phyloP scores from a whole-genome alignment of 257 asterid genomes.

The Solanum dulcamara region DNA sequence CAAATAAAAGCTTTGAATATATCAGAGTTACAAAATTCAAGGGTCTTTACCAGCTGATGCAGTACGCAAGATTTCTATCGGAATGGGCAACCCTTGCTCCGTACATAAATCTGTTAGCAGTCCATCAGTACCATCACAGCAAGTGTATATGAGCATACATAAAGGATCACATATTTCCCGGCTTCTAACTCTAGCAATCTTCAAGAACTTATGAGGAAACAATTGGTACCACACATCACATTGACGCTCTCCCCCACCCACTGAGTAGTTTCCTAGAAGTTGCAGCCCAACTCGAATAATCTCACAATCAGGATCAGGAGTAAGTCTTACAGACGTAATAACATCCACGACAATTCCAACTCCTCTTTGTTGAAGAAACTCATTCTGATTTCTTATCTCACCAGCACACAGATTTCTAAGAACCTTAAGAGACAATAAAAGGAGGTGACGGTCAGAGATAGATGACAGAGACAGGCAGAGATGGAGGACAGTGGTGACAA shows the following conservation, averaged over 20 bases:
- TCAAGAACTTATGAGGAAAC: slow-evolving; percentile 40
- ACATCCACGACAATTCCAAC: slow-evolving; percentile 30
- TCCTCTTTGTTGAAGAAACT: slow-evolving; percentile 54
- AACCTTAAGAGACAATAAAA: slow-evolving; percentile 44
- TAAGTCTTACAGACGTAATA: slow-evolving; percentile 18
- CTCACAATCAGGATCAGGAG: slow-evolving; percentile 26
- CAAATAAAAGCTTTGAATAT: neutral
- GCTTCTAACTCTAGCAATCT: slow-evolving; percentile 44
- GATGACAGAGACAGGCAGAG: slow-evolving; percentile 36
- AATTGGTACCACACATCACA: slow-evolving; percentile 48
- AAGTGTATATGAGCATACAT: slow-evolving; percentile 66
- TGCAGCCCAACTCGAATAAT: slow-evolving; percentile 49
- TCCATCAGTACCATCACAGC: slow-evolving; percentile 29
- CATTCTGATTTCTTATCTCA: slow-evolving; percentile 53
- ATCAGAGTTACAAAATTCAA: neutral
- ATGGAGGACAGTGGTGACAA: slow-evolving; percentile 25
- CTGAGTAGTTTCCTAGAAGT: slow-evolving; percentile 64
- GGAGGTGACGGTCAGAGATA: slow-evolving; percentile 26
- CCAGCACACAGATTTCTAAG: slow-evolving; percentile 88
- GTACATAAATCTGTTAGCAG: slow-evolving; percentile 28
- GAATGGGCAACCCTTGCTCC: slow-evolving; percentile 33
- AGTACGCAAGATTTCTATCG: slow-evolving; percentile 40
- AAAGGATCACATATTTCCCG: slow-evolving; percentile 62
- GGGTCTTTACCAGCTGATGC: slow-evolving; percentile 35
- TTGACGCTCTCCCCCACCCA: slow-evolving; percentile 59